phyloP scores from a whole-genome alignment of 495 filamentous ascomycete species.

The Corynascus novoguineensis region DNA sequence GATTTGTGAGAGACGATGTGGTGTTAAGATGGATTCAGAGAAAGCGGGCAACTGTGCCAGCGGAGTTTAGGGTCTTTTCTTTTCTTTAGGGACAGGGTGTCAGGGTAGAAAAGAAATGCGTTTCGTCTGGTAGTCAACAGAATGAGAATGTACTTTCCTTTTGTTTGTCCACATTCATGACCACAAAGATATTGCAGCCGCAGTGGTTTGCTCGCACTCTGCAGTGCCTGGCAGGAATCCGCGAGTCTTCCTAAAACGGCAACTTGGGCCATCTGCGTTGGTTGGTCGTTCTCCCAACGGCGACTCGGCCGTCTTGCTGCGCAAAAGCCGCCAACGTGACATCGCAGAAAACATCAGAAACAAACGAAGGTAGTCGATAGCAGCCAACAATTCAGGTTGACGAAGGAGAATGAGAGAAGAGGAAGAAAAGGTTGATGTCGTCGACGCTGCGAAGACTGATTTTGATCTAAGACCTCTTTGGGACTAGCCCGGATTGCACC shows the following conservation, averaged over 20 bases:
- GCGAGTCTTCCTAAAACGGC: constrained; percentile 3
- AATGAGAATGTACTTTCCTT: constrained; percentile 7
- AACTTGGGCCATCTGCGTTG: neutral
- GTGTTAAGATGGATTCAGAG: neutral
- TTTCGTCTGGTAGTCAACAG: neutral
- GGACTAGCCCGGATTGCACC: constrained; percentile 35
- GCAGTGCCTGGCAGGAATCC: neutral
- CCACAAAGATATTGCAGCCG: neutral
- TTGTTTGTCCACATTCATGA: neutral
- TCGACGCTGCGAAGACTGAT: constrained; percentile 19
- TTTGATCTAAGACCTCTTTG: constrained; percentile 16
- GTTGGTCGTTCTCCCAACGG: neutral
- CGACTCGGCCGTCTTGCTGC: neutral
- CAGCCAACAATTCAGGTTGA: neutral
- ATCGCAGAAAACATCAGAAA: constrained; percentile 7
- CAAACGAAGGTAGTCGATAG: neutral
- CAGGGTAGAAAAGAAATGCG: neutral
- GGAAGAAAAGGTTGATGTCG: constrained; percentile 16
- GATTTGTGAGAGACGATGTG: neutral
- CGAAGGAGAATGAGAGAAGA: constrained; percentile 2
- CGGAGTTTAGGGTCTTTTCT: neutral
- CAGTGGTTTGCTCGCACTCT: neutral
- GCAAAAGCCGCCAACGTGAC: neutral
- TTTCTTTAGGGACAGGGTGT: neutral
- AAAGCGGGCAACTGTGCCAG: neutral